Percentiles rank a stretch among this genome's conserved stretches.
These are phyloP conservation scores for Apiospora koreana DNA, from an alignment of 2,329 filamentous ascomycete genomes.

Conservation along the genomic window DNA sequence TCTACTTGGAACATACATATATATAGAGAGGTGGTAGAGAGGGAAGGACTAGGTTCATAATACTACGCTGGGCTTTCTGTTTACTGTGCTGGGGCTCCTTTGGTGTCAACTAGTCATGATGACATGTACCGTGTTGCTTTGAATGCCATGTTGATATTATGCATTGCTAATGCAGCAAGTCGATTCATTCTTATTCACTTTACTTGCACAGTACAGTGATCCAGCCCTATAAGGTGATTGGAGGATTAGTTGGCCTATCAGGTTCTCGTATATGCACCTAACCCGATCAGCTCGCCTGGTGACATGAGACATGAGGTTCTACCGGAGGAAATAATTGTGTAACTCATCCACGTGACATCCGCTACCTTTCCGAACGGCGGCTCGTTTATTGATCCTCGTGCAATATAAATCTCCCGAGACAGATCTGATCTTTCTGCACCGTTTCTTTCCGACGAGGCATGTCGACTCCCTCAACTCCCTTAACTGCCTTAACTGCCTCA, in stretches of 20 bases:
- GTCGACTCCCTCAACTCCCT: no score
- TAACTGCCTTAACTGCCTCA: no score
- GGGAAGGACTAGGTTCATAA: no score
- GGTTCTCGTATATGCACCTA: not conserved
- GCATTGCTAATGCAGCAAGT: no score
- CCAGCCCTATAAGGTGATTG: not conserved
- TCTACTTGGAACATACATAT: not conserved
- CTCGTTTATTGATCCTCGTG: not conserved
- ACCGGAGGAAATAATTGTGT: not conserved
- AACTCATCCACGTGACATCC: not conserved
- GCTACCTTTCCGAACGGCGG: not conserved
- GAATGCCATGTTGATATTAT: not conserved
- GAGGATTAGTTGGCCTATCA: not conserved
- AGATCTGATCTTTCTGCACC: not conserved
- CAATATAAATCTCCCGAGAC: not conserved
- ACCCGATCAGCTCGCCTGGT: not conserved
- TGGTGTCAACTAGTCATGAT: not conserved
- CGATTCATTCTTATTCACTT: no score
- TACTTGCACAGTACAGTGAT: no score
- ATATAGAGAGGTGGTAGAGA: not conserved
- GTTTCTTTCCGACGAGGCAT: not conserved
- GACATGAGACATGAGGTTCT: not conserved
- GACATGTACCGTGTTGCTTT: not conserved
- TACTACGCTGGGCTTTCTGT: not conserved
- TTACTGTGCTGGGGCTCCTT: not conserved